Evolutionary conservation across 495 filamentous ascomycete genomes (phyloP).

Genomic region (Lasiosphaeriaceae sp.): DNA sequence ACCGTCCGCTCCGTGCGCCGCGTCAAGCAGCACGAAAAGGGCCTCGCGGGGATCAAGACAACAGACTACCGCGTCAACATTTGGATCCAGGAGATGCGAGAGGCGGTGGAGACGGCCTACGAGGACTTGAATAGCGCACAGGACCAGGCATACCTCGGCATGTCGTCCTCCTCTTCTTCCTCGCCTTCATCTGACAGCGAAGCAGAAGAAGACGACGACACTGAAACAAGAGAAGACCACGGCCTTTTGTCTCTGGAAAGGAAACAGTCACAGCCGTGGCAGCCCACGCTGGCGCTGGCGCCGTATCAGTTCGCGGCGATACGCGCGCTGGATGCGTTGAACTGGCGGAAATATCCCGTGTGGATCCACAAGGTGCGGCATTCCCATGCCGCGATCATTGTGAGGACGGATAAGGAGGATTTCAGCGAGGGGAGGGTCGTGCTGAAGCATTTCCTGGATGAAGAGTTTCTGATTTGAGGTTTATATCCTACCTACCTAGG

Average conservation of each 20-base stretch:
- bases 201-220: constrained; percentile 16
- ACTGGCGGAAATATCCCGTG: constrained; percentile 78
- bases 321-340: constrained; percentile 66
- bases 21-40: constrained; percentile 70
- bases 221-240: constrained; percentile 13
- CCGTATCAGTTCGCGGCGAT: constrained; percentile 81
- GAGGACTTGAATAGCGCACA: constrained; percentile 64
- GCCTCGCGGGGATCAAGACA: constrained; percentile 58
- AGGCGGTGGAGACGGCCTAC: constrained; percentile 68
- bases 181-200: neutral
- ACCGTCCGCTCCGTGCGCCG: constrained; percentile 65
- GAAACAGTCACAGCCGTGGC: constrained; percentile 29
- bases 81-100: constrained; percentile 66
- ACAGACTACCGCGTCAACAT: constrained; percentile 72
- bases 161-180: neutral
- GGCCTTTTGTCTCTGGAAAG: constrained; percentile 34
- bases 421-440: constrained; percentile 78
- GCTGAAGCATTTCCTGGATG: constrained; percentile 73
- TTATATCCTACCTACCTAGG: neutral
- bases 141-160: constrained; percentile 54
- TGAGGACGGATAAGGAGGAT: constrained; percentile 56
- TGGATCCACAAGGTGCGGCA: constrained; percentile 79
- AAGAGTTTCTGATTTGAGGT: constrained; percentile 54
- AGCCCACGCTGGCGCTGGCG: constrained; percentile 71
- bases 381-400: constrained; percentile 87